Evolutionary conservation across 768 basidiomycete genomes (phyloP), one percentile per base, ranked within the genome.

Genomic region (Rhodotorula diobovata): DNA sequence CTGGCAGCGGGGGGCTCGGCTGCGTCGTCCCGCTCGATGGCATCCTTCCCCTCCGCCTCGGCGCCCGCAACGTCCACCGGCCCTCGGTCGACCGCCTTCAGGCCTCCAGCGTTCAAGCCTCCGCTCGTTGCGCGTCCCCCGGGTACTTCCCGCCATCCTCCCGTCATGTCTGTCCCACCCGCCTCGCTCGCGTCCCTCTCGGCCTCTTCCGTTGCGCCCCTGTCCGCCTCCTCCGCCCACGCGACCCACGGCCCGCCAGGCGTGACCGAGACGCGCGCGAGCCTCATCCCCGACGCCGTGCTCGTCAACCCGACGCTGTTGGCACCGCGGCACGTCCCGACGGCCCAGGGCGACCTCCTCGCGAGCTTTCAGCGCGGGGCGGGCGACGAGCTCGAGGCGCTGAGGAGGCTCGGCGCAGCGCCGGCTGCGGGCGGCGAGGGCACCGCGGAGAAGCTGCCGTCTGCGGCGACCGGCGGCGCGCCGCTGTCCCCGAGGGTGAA

Each of bases 181-280:
- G 7, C 54, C 54, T 55, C 54, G 2, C 56, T 45, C 50, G 18
- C 55, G 60, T 32, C 61, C n/a, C 25, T 41, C 45, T 23, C 59
- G 7, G 28, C 37, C 6, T 48, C 63, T 12, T 6, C 11, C 55
- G n/a, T 37, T 37, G 37, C 46, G 35, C 34, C 57, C n/a, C 16
- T 45, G 23, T 57, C 48, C 9, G 32, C 65, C 28, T 11, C 57
- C 11, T 23, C 16, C 60, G 34, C 46, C 5, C 28, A 37, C 23
- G 48, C 48, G 48, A 25, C 48, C 25, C 48, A 58, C 10, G 72
- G 72, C n/a, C 64, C 65, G 4, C 72, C 67, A 14, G 21, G 30
- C 37, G 61, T 63, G 12, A 45, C 54, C 63, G 73, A 74, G 37
- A 74, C 73, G 1, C 66, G 73, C 21, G 58, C 62, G 8, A 61